These are phyloP conservation scores for Aspergillus asperescens DNA, from an alignment of 495 filamentous ascomycete genomes.

Conservation along the genomic window DNA sequence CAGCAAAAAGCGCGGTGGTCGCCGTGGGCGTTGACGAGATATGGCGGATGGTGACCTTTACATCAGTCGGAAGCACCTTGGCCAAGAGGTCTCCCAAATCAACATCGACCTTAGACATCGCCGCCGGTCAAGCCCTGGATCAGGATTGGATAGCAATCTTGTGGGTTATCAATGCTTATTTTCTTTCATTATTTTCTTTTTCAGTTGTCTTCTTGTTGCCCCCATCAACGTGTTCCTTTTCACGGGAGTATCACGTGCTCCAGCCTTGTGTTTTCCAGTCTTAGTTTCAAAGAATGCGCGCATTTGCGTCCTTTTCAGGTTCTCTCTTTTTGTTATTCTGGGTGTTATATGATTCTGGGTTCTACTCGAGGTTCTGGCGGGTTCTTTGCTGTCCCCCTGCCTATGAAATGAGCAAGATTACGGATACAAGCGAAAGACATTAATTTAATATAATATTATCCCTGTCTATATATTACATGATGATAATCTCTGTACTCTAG, in stretches of 20 bases:
- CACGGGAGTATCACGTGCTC: constrained; percentile 14
- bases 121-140: constrained; percentile 6
- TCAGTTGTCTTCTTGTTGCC: not conserved
- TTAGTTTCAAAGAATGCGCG: not conserved
- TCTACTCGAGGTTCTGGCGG: not conserved
- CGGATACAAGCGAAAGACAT: no score
- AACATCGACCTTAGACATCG: constrained; percentile 30
- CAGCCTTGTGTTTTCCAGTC: not conserved
- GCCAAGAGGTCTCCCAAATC: constrained; percentile 54
- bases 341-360: no score
- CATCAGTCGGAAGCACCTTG: constrained; percentile 62
- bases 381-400: no score
- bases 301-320: no score
- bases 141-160: not conserved
- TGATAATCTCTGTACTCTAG: constrained; percentile 6
- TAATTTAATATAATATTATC: no score
- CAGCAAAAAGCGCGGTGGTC: constrained; percentile 69
- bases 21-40: constrained; percentile 76
- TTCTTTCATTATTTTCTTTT: constrained; percentile 2
- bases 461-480: not conserved
- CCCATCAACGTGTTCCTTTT: constrained; percentile 10
- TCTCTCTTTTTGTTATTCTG: no score
- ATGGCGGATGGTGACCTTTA: constrained; percentile 73
- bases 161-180: constrained; percentile 1
- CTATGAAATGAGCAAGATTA: no score